Evolutionary conservation across 2,329 filamentous ascomycete species (phyloP), one percentile per base, ranked within the genome.

Genomic region (Aspergillus amoenus): DNA sequence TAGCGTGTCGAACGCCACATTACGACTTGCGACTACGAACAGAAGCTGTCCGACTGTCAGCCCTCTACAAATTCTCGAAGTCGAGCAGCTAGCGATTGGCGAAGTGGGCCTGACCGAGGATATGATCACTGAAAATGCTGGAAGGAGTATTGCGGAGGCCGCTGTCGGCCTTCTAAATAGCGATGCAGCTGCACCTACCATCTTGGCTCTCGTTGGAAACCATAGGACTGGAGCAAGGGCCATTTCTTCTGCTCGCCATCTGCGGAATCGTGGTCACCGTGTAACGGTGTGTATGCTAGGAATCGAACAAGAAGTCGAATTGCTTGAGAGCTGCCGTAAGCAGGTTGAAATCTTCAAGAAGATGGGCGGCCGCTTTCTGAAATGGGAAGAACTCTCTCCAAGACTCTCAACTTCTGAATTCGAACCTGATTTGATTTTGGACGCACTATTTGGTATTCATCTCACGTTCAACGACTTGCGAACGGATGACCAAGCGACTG

Each of bases 181-280:
- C 50, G 75, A 78, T 48, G 76, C 79, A 39, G 74, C 79, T 15
- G 76, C 80, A 30, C 82, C 83, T 0, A 82, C 85, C 6, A 79
- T 88, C 49, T 86, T 96, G 21, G 85, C 97, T 6, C 81, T 97
- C n/a, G 93, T 91, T 0, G 93, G 94, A n/a, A 97, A 97, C 73
- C 93, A 96, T 73, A 91, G 91, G 64, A 92, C 88, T 1, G 93
- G 93, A 40, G 88, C 90, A 39, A 84, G 93, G 57, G 91, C 92
- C 3, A 82, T 97, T 52, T 90, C 91, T 13, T 92, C 92, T 4
- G 92, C 88, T 27, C 86, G 94, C 4, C 93, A 97, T 71, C 82
- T 97, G 8, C 86, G 90, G 51, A 93, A 93, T 69, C 90, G 93
- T 62, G 89, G 90, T 18, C 79, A 91, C 54, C 88, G 91, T 55